These are phyloP conservation scores for Globisporangium nunn DNA, from an alignment of 352 stramenopile species.

Conservation along the genomic window DNA sequence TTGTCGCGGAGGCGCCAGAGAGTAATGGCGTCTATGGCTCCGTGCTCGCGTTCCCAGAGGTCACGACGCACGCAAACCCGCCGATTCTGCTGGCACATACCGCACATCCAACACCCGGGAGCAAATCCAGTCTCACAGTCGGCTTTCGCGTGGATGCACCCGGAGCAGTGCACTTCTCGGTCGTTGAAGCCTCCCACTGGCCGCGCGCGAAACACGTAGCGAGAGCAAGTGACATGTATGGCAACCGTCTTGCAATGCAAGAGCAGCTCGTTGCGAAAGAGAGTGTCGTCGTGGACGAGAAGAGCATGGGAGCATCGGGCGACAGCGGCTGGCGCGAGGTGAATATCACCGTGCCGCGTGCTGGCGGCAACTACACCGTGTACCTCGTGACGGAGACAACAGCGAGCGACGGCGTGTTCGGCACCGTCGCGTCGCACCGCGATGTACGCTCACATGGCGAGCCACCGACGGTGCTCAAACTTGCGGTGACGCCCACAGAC, in stretches of 20 bases:
- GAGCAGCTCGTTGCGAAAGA: conserved; percentile 43
- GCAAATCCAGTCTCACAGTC: conserved; percentile 36
- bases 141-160: conserved; percentile 55
- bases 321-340: conserved; percentile 48
- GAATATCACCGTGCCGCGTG: conserved; percentile 39
- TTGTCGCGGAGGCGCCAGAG: conserved; percentile 42
- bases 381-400: conserved; percentile 67
- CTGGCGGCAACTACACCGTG: conserved; percentile 62
- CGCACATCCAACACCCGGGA: conserved; percentile 49
- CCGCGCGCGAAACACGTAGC: conserved; percentile 26
- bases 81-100: conserved; percentile 61
- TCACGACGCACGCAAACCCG: conserved; percentile 57
- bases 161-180: conserved; percentile 53
- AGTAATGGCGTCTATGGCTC: conserved; percentile 56
- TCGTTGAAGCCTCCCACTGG: conserved; percentile 39
- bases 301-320: conserved; percentile 16
- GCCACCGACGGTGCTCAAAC: conserved; percentile 26
- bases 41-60: conserved; percentile 31
- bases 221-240: conserved; percentile 36
- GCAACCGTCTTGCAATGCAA: conserved; percentile 56
- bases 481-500: conserved; percentile 40
- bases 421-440: conserved; percentile 53
- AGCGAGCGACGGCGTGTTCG: conserved; percentile 62
- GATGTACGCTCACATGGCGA: conserved; percentile 44
- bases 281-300: conserved; percentile 25